phyloP scores from a whole-genome alignment of 495 filamentous ascomycete genomes.

The Aspergillus cavernicola region DNA sequence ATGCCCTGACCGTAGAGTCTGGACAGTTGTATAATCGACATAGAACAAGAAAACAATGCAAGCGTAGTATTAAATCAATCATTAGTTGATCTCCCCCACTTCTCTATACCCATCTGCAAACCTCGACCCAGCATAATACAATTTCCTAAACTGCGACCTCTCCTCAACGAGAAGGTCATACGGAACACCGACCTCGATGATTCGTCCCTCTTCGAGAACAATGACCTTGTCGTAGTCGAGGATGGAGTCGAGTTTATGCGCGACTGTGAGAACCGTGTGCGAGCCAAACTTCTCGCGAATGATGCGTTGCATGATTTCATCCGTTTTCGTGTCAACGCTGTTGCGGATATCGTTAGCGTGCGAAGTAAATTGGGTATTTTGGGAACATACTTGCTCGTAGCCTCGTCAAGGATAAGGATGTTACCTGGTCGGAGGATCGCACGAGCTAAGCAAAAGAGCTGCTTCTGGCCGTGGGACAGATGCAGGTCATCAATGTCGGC shows the following conservation, averaged over 20 bases:
- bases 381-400: conserved; percentile 45
- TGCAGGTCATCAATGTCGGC: conserved; percentile 46
- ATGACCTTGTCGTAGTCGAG: conserved; percentile 50
- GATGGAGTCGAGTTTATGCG: conserved; percentile 60
- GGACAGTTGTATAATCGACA: no score
- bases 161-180: conserved; percentile 27
- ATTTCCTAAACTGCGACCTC: conserved; percentile 29
- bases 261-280: conserved; percentile 59
- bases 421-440: conserved; percentile 50
- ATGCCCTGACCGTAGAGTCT: no score
- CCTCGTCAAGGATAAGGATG: conserved; percentile 50
- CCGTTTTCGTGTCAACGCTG: conserved; percentile 54
- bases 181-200: conserved; percentile 47
- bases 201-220: conserved; percentile 41
- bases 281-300: conserved; percentile 54
- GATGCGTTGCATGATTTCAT: conserved; percentile 55
- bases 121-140: conserved; percentile 25
- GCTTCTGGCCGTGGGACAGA: conserved; percentile 59
- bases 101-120: neutral
- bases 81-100: neutral
- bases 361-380: no score
- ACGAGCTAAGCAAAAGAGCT: conserved; percentile 62
- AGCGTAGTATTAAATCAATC: no score
- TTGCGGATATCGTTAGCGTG: neutral
- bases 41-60: no score